Evolutionary conservation across 495 filamentous ascomycete species (phyloP), one percentile per base, ranked within the genome.

Genomic region (Aspergillus avenaceus): DNA sequence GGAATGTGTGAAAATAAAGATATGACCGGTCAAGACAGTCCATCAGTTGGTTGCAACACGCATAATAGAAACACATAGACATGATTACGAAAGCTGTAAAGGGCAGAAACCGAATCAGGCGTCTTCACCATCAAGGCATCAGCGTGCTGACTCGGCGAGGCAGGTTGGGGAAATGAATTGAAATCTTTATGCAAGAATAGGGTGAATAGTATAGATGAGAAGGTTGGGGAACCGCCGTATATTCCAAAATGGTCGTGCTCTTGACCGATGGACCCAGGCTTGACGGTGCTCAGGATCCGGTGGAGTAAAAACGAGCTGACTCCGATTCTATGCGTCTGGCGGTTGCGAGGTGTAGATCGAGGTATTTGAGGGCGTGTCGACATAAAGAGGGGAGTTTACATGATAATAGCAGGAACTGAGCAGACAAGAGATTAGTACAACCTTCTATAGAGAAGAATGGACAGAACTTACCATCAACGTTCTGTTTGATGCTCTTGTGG

Each of bases 401-500:
- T 91, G 67, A 91, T 91, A 59, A 91, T 91, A 29, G 88, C 86
- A 44, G 88, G 88, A 51, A 87, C 81, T 82, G 48, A 22, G 49
- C n/a, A 32, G 8, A 31, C 41, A 61, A 48, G 47, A 38, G 43
- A 44, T 21, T 12, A 24, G n/a, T 42, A 4, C 5, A 8, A 6
- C 16, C 18, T 2, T 2, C 19, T 31, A 19, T 12, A 14, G 11
- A 5, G 21, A 3, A 40, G 9, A 37, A 11, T n/a, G 27, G 21
- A 43, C 25, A 28, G 12, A 41, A 70, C 80, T 75, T 72, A 88
- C 85, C 75, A 76, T 99, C 93, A 65, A 99, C 88, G 70, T 99
- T 99, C 58, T 82, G 76, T 81, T 99, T 99, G 80, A 99, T 97
- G 66, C 85, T 92, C 86, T 99, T 99, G 74, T 99, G 93, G 18